phyloP scores from a whole-genome alignment of 257 asterid species.

The Marsdenia floribunda region DNA sequence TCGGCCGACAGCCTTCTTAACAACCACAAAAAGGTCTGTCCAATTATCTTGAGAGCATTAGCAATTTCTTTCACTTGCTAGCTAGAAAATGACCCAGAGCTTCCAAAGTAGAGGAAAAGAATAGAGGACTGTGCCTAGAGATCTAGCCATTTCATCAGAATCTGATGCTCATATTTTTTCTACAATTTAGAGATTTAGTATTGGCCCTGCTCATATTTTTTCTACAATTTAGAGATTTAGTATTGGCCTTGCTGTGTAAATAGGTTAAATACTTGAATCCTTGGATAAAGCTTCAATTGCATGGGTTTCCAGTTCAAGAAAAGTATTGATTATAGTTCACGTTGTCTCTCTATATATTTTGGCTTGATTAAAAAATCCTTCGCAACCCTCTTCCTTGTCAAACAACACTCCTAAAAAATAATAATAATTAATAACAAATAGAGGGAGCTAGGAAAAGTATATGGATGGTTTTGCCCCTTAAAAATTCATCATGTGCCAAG shows the following conservation, averaged over 20 bases:
- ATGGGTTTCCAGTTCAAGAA: constrained; percentile 26
- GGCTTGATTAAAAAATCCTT: neutral
- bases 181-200: constrained; percentile 10
- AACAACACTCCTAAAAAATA: neutral
- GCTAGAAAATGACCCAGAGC: constrained; percentile 5
- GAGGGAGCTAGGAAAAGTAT: too few species aligned
- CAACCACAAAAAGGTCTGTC: constrained; percentile 5
- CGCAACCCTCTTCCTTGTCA: too few species aligned
- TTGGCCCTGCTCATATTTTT: too few species aligned
- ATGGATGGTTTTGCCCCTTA: too few species aligned
- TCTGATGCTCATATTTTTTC: neutral
- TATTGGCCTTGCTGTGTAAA: too few species aligned
- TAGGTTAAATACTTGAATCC: too few species aligned
- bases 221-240: too few species aligned
- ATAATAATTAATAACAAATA: too few species aligned
- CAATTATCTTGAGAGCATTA: constrained; percentile 13
- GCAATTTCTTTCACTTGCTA: constrained; percentile 27
- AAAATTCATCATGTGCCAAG: too few species aligned
- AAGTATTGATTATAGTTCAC: constrained; percentile 30
- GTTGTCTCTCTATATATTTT: neutral
- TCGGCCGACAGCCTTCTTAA: constrained; percentile 14
- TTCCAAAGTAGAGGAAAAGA: constrained; percentile 30
- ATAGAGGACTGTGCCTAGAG: neutral
- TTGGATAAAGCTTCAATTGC: constrained; percentile 23
- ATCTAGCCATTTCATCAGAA: constrained; percentile 34